These are phyloP conservation scores for Claviceps pazoutovae DNA, from an alignment of 2,329 filamentous ascomycete genomes.

Conservation along the genomic window DNA sequence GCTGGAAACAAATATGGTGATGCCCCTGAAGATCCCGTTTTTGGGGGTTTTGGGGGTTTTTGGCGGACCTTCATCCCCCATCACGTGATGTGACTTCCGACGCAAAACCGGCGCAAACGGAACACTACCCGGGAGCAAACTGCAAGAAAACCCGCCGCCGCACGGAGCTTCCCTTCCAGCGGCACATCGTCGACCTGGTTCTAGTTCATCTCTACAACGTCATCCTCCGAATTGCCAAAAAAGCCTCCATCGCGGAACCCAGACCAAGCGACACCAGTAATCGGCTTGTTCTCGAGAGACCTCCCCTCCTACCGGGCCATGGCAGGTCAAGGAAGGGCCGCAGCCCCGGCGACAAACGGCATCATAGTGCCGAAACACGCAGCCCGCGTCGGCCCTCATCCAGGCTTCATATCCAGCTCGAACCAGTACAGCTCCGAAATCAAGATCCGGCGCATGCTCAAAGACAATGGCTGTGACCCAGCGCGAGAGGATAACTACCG, in stretches of 20 bases:
- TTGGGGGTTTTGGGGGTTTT: too few species aligned
- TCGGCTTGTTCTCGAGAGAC: neutral
- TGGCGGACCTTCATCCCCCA: too few species aligned
- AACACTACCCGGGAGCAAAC: neutral
- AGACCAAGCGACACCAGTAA: neutral
- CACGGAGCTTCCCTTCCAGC: too few species aligned
- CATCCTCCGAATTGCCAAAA: neutral
- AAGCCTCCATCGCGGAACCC: too few species aligned
- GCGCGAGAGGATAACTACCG: conserved; percentile 69
- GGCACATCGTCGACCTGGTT: too few species aligned
- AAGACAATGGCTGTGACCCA: conserved; percentile 55
- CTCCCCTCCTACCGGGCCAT: neutral
- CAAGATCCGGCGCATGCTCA: conserved; percentile 59
- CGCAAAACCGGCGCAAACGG: neutral
- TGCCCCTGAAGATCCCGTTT: too few species aligned
- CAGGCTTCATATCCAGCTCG: conserved; percentile 34
- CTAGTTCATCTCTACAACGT: neutral
- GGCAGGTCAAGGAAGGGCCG: conserved; percentile 2
- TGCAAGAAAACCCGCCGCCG: neutral
- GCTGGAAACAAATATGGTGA: too few species aligned
- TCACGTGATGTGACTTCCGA: neutral
- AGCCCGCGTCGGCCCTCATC: conserved; percentile 24
- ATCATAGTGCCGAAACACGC: conserved; percentile 1
- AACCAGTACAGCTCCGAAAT: conserved; percentile 72
- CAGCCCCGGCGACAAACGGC: conserved; percentile 7